These are phyloP conservation scores for Calophaca sinica DNA, from an alignment of 306 rosid species.

Conservation along the genomic window DNA sequence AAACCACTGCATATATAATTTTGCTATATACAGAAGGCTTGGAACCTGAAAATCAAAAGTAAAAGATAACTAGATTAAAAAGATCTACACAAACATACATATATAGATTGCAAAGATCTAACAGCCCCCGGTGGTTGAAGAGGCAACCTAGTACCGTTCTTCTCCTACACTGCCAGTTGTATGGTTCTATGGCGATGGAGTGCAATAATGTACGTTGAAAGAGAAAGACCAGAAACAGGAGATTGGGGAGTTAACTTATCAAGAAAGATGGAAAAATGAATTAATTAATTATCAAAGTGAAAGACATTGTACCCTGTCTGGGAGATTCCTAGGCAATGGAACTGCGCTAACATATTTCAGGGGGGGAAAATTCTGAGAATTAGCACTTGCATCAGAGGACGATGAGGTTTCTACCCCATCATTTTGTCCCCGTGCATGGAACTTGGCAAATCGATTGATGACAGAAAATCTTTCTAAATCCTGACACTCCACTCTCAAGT, in stretches of 20 bases:
- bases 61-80: too few species aligned
- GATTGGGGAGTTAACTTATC: constrained; percentile 67
- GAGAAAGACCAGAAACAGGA: constrained; percentile 59
- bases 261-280: constrained; percentile 75
- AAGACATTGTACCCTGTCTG: constrained; percentile 99
- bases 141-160: constrained; percentile 71
- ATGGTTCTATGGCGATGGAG: constrained; percentile 56
- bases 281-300: constrained; percentile 94
- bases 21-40: constrained; percentile 56
- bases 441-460: constrained; percentile 93
- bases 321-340: constrained; percentile 93
- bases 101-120: constrained; percentile 65
- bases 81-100: constrained; percentile 55
- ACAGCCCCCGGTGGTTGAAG: constrained; percentile 65
- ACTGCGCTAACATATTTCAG: constrained; percentile 86
- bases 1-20: constrained; percentile 52
- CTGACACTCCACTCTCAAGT: constrained; percentile 91
- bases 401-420: constrained; percentile 80
- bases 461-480: constrained; percentile 92
- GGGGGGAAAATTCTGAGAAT: constrained; percentile 66
- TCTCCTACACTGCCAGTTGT: constrained; percentile 70
- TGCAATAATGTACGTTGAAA: constrained; percentile 61
- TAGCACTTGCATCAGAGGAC: constrained; percentile 63
- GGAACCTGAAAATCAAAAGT: constrained; percentile 52
- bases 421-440: constrained; percentile 82